Evolutionary conservation across 2,329 filamentous ascomycete species (phyloP).

Genomic region (Cladobotryum protrusum): DNA sequence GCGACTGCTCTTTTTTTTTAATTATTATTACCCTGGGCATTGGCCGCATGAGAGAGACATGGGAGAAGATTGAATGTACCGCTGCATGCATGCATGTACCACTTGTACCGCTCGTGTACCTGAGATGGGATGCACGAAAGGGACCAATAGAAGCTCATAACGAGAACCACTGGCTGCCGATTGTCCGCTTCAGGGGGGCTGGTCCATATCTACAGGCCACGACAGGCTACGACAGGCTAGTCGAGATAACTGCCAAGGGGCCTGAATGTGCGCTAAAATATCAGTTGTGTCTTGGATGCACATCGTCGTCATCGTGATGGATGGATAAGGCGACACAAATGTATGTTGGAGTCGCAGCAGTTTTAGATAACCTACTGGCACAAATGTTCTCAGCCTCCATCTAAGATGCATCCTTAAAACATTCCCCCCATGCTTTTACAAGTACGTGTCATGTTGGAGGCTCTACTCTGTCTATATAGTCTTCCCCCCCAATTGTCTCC

Average conservation of each 20-base stretch:
- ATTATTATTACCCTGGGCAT: neutral
- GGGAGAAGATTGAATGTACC: constrained; percentile 5
- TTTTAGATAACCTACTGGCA: no score
- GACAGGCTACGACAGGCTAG: neutral
- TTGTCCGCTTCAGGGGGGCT: neutral
- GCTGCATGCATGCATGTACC: constrained; percentile 5
- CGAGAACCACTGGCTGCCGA: neutral
- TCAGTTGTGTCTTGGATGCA: neutral
- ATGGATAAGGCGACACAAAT: neutral
- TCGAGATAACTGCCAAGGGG: no score
- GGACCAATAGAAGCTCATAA: neutral
- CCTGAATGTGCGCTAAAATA: neutral
- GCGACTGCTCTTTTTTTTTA: constrained; percentile 11
- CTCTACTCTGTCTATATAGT: neutral
- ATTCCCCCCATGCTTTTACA: neutral
- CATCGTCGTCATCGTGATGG: neutral
- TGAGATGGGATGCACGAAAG: neutral
- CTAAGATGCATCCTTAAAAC: neutral
- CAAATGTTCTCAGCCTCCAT: no score
- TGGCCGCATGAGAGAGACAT: neutral
- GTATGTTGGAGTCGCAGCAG: no score
- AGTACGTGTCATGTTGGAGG: neutral
- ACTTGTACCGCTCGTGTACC: constrained; percentile 6
- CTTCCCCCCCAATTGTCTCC: no score
- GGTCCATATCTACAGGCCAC: constrained; percentile 1